Evolutionary conservation across 805 yeast species (phyloP).

Genomic region (Schwanniomyces pseudopolymorphus): DNA sequence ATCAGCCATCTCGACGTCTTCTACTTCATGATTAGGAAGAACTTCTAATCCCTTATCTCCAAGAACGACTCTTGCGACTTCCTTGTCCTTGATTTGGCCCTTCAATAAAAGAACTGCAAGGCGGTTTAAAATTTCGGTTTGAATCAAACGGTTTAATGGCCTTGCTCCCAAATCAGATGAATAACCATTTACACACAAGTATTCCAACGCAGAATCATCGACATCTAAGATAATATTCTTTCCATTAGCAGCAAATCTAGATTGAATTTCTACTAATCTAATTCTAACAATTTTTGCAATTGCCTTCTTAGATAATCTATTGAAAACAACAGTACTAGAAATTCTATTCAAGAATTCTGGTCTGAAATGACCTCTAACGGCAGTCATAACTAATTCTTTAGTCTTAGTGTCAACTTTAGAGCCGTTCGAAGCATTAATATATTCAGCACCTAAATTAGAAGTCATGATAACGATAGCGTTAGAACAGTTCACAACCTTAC

Average conservation of each 20-base stretch:
- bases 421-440: conserved; percentile 64
- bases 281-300: conserved; percentile 89
- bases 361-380: conserved; percentile 87
- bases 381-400: conserved; percentile 74
- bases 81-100: conserved; percentile 88
- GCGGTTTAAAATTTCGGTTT: conserved; percentile 79
- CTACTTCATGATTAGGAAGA: conserved; percentile 77
- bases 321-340: conserved; percentile 88
- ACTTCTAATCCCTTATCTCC: conserved; percentile 71
- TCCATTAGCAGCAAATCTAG: conserved; percentile 81
- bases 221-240: conserved; percentile 71
- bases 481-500: conserved; percentile 90
- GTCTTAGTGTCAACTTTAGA: conserved; percentile 67
- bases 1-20: conserved; percentile 50
- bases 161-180: conserved; percentile 95
- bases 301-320: conserved; percentile 86
- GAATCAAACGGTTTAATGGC: conserved; percentile 91
- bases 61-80: conserved; percentile 65
- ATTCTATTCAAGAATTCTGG: conserved; percentile 98
- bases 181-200: conserved; percentile 82
- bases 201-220: conserved; percentile 75
- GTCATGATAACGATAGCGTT: conserved; percentile 95
- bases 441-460: conserved; percentile 94
- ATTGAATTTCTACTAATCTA: conserved; percentile 80
- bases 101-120: conserved; percentile 85